A percentile compares a stretch with the other conserved stretches of the same genome.
Conservation (phyloP, 2,329 filamentous ascomycete species). For the Neospermospora avenae region DNA sequence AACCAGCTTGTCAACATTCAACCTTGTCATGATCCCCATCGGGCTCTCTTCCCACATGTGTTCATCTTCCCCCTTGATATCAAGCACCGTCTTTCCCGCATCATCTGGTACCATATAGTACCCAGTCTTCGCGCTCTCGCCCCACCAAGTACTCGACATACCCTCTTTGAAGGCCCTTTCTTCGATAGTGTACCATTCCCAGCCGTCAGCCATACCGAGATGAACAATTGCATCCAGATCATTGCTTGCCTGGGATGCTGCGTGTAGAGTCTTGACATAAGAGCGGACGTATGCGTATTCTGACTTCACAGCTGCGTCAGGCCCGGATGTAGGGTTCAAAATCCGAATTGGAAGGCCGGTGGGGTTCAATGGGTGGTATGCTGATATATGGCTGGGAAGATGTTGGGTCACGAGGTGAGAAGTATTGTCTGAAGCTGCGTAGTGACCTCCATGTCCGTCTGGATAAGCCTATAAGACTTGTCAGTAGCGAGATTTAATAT, state of each 20-base stretch:
- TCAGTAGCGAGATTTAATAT: background rate
- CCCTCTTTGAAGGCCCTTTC: background rate
- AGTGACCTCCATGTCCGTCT: background rate
- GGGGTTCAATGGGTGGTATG: background rate
- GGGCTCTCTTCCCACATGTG: background rate
- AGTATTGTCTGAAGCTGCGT: background rate
- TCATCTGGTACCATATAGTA: background rate
- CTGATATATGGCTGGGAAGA: background rate
- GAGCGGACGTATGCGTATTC: background rate
- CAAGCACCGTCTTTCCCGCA: background rate
- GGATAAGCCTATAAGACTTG: background rate
- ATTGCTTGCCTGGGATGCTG: background rate
- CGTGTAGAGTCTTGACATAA: background rate
- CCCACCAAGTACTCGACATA: conserved; percentile 1
- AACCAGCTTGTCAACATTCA: background rate
- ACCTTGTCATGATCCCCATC: background rate
- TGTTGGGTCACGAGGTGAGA: background rate
- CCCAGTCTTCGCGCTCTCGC: background rate
- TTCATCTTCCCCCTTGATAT: background rate
- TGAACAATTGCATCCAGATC: background rate
- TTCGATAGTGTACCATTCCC: background rate
- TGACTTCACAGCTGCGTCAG: background rate
- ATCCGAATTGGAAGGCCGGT: background rate
- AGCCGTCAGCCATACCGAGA: background rate
- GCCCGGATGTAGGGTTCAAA: background rate